These are phyloP conservation scores for Fusarium oxysporum DNA, from an alignment of 2,329 filamentous ascomycete species.

Conservation along the genomic window DNA sequence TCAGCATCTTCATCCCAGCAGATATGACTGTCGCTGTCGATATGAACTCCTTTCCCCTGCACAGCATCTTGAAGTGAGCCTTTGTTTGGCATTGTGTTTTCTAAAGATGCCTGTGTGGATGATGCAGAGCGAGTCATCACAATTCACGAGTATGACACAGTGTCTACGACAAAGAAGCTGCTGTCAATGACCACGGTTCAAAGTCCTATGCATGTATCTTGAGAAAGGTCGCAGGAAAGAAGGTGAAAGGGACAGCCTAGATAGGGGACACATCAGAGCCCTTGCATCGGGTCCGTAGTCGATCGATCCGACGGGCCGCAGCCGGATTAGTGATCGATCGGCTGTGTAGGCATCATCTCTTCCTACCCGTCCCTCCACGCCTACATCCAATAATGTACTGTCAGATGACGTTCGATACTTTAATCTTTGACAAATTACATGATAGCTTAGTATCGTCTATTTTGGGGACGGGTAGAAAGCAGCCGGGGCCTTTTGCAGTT, in stretches of 20 bases:
- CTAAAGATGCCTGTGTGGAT: fast-evolving
- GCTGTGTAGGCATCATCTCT: not conserved
- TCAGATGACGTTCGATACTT: not conserved
- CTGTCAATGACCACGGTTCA: fast-evolving
- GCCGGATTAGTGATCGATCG: not conserved
- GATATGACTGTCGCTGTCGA: not conserved
- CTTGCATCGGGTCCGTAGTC: not conserved
- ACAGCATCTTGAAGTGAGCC: not conserved
- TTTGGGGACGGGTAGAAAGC: not conserved
- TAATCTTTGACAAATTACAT: fast-evolving
- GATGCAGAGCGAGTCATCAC: too few species aligned
- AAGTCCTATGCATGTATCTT: too few species aligned
- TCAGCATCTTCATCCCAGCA: not conserved
- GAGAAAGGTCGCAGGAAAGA: fast-evolving
- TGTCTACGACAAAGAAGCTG: too few species aligned
- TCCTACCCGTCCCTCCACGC: not conserved
- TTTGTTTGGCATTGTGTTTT: not conserved
- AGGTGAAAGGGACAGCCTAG: fast-evolving
- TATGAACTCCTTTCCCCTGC: not conserved
- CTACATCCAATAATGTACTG: fast-evolving
- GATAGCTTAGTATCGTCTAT: fast-evolving
- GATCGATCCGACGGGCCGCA: not conserved
- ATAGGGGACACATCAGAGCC: not conserved
- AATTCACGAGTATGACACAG: too few species aligned
- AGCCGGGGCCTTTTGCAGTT: not conserved